A percentile compares a stretch with the other conserved stretches of the same genome.
Conservation (phyloP, 345 rosid genomes). For the Salix purpurea region DNA sequence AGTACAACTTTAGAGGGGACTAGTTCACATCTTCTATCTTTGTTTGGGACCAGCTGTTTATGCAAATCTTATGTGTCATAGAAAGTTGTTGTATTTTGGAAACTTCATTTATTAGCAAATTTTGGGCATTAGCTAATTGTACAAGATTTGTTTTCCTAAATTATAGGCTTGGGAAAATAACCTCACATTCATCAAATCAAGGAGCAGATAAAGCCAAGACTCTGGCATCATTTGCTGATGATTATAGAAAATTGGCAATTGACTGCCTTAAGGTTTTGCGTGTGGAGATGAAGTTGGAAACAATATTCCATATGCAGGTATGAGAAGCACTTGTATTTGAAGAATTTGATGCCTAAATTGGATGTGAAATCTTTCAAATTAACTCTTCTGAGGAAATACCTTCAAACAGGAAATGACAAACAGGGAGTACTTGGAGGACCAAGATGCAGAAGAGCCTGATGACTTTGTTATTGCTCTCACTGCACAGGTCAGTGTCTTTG, state of each 20-base stretch:
- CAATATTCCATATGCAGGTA: constrained; percentile 93
- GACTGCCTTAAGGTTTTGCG: constrained; percentile 96
- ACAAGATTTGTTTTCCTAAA: constrained; percentile 8
- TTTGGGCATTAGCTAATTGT: constrained; percentile 9
- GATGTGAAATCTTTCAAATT: neutral
- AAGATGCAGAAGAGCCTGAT: constrained; percentile 97
- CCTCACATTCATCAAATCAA: constrained; percentile 45
- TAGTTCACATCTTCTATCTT: neutral
- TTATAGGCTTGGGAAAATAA: constrained; percentile 68
- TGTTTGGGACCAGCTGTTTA: constrained; percentile 6
- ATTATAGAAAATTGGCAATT: constrained; percentile 88
- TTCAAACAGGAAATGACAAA: constrained; percentile 71
- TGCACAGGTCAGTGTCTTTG: constrained; percentile 54
- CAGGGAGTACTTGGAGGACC: constrained; percentile 89
- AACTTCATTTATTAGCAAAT: constrained; percentile 6
- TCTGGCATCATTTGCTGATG: constrained; percentile 78
- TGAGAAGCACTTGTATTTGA: constrained; percentile 15
- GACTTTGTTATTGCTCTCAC: constrained; percentile 86
- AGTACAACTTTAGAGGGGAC: neutral
- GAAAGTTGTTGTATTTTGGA: neutral
- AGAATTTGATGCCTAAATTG: neutral
- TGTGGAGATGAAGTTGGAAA: constrained; percentile 97
- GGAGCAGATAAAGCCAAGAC: constrained; percentile 51
- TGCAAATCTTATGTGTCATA: neutral
- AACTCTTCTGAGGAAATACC: constrained; percentile 12